These are phyloP conservation scores for Xylaria sp. DNA, from an alignment of 2,329 filamentous ascomycete genomes.

Conservation along the genomic window DNA sequence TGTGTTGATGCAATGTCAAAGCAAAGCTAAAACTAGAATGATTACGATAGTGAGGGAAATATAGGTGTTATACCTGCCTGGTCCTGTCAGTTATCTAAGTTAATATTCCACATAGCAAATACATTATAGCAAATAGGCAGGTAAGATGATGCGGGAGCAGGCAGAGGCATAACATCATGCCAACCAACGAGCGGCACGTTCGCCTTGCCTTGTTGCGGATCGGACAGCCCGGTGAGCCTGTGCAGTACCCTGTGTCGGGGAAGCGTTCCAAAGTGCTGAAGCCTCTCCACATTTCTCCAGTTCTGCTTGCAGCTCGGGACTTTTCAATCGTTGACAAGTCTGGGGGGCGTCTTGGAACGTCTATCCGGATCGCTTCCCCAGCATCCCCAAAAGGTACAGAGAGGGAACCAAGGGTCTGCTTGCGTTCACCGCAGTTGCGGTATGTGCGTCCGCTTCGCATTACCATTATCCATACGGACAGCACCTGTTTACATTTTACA, in stretches of 20 bases:
- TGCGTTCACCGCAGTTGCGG: conserved; percentile 17
- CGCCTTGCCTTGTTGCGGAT: conserved; percentile 12
- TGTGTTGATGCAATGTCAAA: conserved; percentile 2
- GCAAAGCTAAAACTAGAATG: conserved; percentile 10
- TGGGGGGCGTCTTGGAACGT: conserved; percentile 8
- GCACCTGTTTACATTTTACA: neutral
- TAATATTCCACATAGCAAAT: neutral
- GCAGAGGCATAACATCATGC: conserved; percentile 11
- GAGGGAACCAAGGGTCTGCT: conserved; percentile 16
- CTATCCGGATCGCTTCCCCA: conserved; percentile 15
- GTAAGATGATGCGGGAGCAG: conserved; percentile 13
- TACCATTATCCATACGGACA: neutral
- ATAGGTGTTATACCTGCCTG: neutral
- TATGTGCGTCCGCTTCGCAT: conserved; percentile 2
- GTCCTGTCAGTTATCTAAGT: neutral
- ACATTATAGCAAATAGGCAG: neutral
- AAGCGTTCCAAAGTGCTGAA: conserved; percentile 29
- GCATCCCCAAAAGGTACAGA: neutral
- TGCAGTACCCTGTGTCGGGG: conserved; percentile 15
- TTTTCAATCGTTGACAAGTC: conserved; percentile 20
- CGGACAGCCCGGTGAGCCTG: conserved; percentile 27
- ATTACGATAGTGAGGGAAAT: conserved; percentile 6
- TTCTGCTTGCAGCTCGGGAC: conserved; percentile 17
- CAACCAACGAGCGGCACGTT: neutral
- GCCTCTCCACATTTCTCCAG: conserved; percentile 30